phyloP scores from a whole-genome alignment of 164 flowering plant genomes.

The Berberis thunbergii region DNA sequence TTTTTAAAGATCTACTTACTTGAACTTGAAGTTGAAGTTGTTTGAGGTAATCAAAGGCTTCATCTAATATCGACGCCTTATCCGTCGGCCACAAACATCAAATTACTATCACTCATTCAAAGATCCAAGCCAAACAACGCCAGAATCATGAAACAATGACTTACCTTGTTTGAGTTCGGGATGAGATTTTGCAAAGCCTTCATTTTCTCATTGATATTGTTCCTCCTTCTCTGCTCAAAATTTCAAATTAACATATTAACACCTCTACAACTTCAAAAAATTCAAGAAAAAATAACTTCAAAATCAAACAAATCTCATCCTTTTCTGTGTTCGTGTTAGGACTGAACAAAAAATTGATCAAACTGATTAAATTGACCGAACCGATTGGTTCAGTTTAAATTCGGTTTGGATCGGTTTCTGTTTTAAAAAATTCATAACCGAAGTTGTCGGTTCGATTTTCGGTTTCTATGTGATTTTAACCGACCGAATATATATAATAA shows the following conservation, averaged over 20 bases:
- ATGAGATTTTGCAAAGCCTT: slow-evolving; percentile 81
- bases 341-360: no score
- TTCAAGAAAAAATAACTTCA: slow-evolving; percentile 1
- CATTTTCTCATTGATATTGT: slow-evolving; percentile 85
- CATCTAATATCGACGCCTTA: slow-evolving; percentile 85
- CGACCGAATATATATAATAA: no score
- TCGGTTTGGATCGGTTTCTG: no score
- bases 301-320: slow-evolving; percentile 25
- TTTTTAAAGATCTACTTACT: slow-evolving; percentile 22
- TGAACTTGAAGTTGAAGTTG: slow-evolving; percentile 91
- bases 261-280: not conserved
- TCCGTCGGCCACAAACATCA: slow-evolving; percentile 41
- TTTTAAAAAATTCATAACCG: no score
- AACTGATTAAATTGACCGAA: no score
- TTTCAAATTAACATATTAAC: not conserved
- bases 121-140: not conserved
- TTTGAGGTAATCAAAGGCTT: slow-evolving; percentile 77
- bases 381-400: no score
- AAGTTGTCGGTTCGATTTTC: no score
- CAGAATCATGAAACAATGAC: not conserved
- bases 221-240: slow-evolving; percentile 70
- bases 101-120: not conserved
- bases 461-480: no score
- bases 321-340: slow-evolving; percentile 14
- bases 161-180: slow-evolving; percentile 77